A percentile compares a stretch with the other conserved stretches of the same genome.
phyloP scores from a whole-genome alignment of 2,329 filamentous ascomycete genomes.

The Colletotrichum incanum region DNA sequence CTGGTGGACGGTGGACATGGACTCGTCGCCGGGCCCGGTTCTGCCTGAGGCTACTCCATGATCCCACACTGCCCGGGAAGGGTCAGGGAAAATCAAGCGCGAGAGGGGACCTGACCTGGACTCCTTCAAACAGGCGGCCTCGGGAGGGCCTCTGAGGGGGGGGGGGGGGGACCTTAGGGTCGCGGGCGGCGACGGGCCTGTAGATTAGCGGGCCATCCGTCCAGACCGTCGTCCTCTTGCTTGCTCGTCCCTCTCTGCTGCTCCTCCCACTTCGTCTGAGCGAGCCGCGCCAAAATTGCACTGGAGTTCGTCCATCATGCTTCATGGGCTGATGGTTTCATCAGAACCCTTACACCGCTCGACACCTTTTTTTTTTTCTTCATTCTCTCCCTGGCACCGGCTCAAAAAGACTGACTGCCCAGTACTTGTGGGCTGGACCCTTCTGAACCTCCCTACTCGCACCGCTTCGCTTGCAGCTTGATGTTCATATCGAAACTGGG shows the following conservation, averaged over 20 bases:
- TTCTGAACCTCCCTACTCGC: conserved; percentile 5
- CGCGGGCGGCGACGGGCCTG: conserved; percentile 41
- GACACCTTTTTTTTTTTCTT: too few relatives aligned
- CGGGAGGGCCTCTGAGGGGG: background rate
- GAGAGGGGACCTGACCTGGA: background rate
- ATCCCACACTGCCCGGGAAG: background rate
- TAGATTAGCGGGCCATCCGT: conserved; percentile 41
- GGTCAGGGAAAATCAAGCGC: background rate
- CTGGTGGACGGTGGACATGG: conserved; percentile 7
- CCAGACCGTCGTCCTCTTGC: background rate
- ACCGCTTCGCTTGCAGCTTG: background rate
- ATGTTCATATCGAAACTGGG: background rate
- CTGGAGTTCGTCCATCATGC: conserved; percentile 30
- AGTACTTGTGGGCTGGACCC: background rate
- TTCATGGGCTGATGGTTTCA: conserved; percentile 28
- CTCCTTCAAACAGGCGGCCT: background rate
- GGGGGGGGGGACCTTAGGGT: conserved; percentile 13
- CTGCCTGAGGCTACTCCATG: conserved; percentile 4
- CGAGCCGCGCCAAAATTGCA: conserved; percentile 43
- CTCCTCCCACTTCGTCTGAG: conserved; percentile 20
- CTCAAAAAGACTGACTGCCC: background rate
- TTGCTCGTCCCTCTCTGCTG: background rate
- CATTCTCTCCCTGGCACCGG: background rate
- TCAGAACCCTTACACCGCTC: conserved; percentile 17
- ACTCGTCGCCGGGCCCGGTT: background rate